phyloP scores from a whole-genome alignment of 345 rosid species.

The Gossypium mustelinum region DNA sequence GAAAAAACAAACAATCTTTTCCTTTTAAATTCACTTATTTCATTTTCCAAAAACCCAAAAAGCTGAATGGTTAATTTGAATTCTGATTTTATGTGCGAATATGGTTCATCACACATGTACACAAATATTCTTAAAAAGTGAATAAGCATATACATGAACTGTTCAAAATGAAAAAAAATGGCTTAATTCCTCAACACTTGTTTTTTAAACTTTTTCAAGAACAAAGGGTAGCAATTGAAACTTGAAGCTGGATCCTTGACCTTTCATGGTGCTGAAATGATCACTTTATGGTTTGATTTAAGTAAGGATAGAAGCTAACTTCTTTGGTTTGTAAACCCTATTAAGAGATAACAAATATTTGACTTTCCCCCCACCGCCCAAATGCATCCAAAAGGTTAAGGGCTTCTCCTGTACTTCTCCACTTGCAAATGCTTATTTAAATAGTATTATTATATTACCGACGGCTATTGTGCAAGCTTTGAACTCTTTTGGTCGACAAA shows the following conservation, averaged over 20 bases:
- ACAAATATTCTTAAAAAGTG: no score
- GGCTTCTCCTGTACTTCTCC: slow-evolving; percentile 27
- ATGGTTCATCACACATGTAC: no score
- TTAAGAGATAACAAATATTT: neutral
- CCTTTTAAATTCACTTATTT: no score
- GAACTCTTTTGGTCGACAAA: slow-evolving; percentile 24
- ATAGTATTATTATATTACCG: slow-evolving; percentile 19
- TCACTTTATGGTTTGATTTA: slow-evolving; percentile 1
- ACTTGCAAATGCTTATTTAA: slow-evolving; percentile 19
- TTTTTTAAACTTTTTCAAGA: neutral
- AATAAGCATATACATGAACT: neutral
- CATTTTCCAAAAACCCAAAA: no score
- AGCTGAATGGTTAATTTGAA: no score
- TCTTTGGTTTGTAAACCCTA: neutral
- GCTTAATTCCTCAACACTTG: neutral
- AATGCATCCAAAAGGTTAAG: slow-evolving; percentile 19
- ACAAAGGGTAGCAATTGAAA: neutral
- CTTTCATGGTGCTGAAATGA: slow-evolving; percentile 17
- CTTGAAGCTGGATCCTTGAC: slow-evolving; percentile 14
- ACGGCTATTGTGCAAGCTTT: slow-evolving; percentile 22
- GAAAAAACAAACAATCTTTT: no score
- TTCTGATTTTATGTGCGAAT: no score
- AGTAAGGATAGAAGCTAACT: neutral
- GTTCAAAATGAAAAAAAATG: neutral
- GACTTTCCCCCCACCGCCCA: slow-evolving; percentile 23